These are phyloP conservation scores for Tephrocybe sp. DNA, from an alignment of 768 basidiomycete genomes.

Conservation along the genomic window DNA sequence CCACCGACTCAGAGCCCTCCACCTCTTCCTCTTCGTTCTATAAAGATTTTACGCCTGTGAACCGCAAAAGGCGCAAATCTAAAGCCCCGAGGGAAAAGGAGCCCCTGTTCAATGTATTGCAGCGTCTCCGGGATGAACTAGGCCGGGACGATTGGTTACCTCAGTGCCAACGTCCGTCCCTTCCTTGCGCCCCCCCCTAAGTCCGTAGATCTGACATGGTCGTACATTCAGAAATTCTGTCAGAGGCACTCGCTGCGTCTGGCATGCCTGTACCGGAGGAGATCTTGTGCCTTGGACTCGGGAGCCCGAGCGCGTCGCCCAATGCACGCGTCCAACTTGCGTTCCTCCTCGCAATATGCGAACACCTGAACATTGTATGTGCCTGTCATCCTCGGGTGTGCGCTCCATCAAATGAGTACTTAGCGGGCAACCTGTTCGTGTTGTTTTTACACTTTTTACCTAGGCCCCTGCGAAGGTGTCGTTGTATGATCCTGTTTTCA, in stretches of 20 bases:
- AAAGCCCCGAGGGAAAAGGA: conserved; percentile 29
- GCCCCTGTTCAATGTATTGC: conserved; percentile 37
- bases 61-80: conserved; percentile 53
- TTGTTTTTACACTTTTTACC: conserved; percentile 13
- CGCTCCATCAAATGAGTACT: conserved; percentile 11
- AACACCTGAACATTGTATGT: conserved; percentile 62
- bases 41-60: conserved; percentile 51
- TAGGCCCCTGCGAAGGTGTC: conserved; percentile 51
- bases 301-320: conserved; percentile 63
- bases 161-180: conserved; percentile 52
- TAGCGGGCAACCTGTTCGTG: neutral
- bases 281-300: conserved; percentile 72
- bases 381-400: conserved; percentile 3
- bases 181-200: conserved; percentile 3
- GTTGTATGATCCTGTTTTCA: conserved; percentile 76
- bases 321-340: conserved; percentile 70
- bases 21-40: conserved; percentile 38
- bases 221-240: conserved; percentile 33
- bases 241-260: conserved; percentile 28
- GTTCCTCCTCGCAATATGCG: conserved; percentile 57
- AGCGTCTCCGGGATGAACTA: conserved; percentile 47
- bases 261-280: conserved; percentile 23
- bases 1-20: conserved; percentile 7
- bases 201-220: conserved; percentile 10
- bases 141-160: conserved; percentile 50